Base-by-base conservation (phyloP, 2,329 filamentous ascomycete species). In the Coleophoma eucalyptorum region DNA sequence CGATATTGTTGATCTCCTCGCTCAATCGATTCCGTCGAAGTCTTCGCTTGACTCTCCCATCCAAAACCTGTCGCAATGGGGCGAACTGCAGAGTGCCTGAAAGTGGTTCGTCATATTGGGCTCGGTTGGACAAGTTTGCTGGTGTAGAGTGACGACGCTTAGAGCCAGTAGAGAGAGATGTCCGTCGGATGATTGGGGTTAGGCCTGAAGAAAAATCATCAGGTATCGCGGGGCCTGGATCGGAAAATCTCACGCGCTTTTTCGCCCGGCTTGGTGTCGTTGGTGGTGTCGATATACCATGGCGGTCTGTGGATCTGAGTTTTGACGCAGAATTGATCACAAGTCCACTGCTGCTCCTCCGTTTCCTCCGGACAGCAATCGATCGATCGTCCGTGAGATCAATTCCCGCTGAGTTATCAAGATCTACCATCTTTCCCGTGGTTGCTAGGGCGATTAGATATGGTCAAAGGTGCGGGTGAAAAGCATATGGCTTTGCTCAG, bases 201-300 rank as follows among this genome's bases (percentile, higher is more conserved):
- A 85, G 65, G 2, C 81, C 81, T 1, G 76, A 81, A 2, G 74
- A 71, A 4, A 49, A 50, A 11, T 63, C 53, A 16, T 56, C 51
- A 15, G 65, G 52, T 35, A 67, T 52, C 0, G 67, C 61, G 1
- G 71, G 69, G 0, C 77, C 79, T 8, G 79, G 79, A 38, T 84
- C 80, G 0, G 81, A 84, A 65, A 84, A 83, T 35, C 81, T 77
- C 19, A 83, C 79, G 50, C 71, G 70, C 56, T 77, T 79, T 58
- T 72, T 78, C 1, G 64, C 41, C 37, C 58, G 50, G 52, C 56
- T 59, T 10, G 61, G 59, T 34, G 63, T 62, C 41, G 54, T 44
- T 43, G 62, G 60, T 8, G 64, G 63, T 3, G 62, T 64, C 19
- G 58, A 56, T 16, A 62, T 54, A 16, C 61, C 61, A 49, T 58